These are phyloP conservation scores for Fusarium sp. DNA, from an alignment of 2,329 filamentous ascomycete species.

Conservation along the genomic window DNA sequence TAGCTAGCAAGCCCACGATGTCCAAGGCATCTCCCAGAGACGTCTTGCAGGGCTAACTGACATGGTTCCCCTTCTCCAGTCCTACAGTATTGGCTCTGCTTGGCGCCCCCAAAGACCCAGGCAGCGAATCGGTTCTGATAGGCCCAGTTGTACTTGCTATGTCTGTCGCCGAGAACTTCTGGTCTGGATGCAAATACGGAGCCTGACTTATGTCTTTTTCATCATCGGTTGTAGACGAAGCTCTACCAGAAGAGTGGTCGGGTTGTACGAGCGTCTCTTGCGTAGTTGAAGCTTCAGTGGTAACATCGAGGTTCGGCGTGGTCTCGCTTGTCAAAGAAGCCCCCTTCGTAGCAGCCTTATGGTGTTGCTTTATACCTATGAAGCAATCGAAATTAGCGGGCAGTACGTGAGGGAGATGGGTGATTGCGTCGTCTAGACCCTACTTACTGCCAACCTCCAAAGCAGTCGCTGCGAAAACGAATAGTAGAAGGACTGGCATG, in stretches of 20 bases:
- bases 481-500: conserved; percentile 27
- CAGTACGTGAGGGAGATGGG: too few species aligned
- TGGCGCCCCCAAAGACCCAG: conserved; percentile 2
- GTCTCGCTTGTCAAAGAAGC: too few species aligned
- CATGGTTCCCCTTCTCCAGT: conserved; percentile 15
- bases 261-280: neutral
- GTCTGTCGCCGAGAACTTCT: neutral
- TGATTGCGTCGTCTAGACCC: too few species aligned
- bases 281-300: neutral
- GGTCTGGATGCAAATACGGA: neutral
- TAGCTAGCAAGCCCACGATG: neutral
- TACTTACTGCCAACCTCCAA: conserved; percentile 29
- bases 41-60: neutral
- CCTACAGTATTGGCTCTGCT: conserved; percentile 6
- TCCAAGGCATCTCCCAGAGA: neutral
- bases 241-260: neutral
- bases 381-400: too few species aligned
- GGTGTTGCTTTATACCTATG: too few species aligned
- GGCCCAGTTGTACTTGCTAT: neutral
- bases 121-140: conserved; percentile 10
- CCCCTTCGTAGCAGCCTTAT: too few species aligned
- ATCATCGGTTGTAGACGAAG: neutral
- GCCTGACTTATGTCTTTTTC: neutral
- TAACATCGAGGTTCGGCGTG: too few species aligned
- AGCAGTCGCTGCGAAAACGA: conserved; percentile 22